Percentiles rank a stretch among this genome's conserved stretches.
These are phyloP conservation scores for Termitomyces sp. DNA, from an alignment of 768 basidiomycete species.

Conservation along the genomic window DNA sequence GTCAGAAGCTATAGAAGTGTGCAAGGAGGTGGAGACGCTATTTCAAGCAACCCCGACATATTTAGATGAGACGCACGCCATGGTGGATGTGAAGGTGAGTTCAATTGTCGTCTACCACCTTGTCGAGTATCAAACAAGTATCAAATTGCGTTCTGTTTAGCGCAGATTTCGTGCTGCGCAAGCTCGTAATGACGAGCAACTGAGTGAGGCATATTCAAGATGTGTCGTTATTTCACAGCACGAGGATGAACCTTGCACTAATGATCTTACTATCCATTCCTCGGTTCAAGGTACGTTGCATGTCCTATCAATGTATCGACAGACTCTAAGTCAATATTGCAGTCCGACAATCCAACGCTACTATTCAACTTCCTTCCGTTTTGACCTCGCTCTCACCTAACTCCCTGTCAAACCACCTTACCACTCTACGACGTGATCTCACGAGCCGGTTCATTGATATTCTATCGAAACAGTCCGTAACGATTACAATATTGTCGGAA, in stretches of 20 bases:
- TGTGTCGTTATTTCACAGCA: conserved; percentile 48
- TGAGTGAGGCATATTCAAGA: conserved; percentile 62
- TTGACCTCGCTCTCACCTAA: conserved; percentile 53
- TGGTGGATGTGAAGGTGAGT: conserved; percentile 55
- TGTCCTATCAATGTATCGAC: neutral
- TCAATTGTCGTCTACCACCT: neutral
- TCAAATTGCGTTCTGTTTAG: conserved; percentile 27
- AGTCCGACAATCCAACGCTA: conserved; percentile 56
- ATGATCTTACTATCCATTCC: conserved; percentile 44
- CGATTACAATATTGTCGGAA: conserved; percentile 31
- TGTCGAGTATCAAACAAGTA: no score
- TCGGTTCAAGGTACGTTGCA: conserved; percentile 38
- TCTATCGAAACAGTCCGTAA: conserved; percentile 48
- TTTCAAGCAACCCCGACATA: conserved; percentile 46
- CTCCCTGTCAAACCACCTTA: conserved; percentile 51
- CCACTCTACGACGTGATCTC: conserved; percentile 63
- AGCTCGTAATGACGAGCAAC: conserved; percentile 64
- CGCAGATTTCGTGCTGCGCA: conserved; percentile 46
- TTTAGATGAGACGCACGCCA: conserved; percentile 46
- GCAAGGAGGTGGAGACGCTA: conserved; percentile 34
- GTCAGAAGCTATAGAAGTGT: conserved; percentile 53
- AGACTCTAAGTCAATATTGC: conserved; percentile 1
- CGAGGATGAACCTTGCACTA: conserved; percentile 28
- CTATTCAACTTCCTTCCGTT: conserved; percentile 47
- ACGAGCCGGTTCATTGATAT: conserved; percentile 53